phyloP scores from a whole-genome alignment of 1,284 basidiomycete genomes.

The Malassezia caprae region DNA sequence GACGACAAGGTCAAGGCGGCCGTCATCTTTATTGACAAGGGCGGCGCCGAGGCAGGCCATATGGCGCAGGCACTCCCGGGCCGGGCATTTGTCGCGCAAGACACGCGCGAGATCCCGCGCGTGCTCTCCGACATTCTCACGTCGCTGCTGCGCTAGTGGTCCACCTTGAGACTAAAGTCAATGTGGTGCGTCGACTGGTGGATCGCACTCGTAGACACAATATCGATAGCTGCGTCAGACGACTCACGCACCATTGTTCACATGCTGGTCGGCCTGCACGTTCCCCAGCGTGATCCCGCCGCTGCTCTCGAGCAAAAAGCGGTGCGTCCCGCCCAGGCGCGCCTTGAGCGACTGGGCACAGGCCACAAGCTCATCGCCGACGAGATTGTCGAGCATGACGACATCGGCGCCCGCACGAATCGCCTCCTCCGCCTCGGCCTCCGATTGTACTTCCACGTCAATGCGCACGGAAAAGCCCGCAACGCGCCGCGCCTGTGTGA shows the following conservation, averaged over 20 bases:
- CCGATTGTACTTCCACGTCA: conserved; percentile 83
- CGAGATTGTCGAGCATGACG: conserved; percentile 73
- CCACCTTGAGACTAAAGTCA: conserved; percentile 46
- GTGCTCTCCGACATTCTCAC: conserved; percentile 39
- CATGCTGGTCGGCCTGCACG: conserved; percentile 28
- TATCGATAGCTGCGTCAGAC: conserved; percentile 31
- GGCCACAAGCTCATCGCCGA: conserved; percentile 30
- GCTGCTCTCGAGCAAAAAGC: conserved; percentile 39
- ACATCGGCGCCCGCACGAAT: conserved; percentile 93
- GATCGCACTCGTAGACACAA: conserved; percentile 40
- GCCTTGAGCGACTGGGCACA: conserved; percentile 29
- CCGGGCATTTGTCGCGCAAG: conserved; percentile 33
- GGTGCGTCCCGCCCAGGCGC: conserved; percentile 17
- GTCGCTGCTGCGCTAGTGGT: conserved; percentile 27
- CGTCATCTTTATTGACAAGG: conserved; percentile 43
- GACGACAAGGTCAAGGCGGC: conserved; percentile 39
- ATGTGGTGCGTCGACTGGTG: conserved; percentile 47
- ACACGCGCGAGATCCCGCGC: conserved; percentile 36
- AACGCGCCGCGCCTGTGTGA: conserved; percentile 71
- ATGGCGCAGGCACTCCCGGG: conserved; percentile 31
- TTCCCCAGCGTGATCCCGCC: conserved; percentile 43
- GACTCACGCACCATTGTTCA: conserved; percentile 26
- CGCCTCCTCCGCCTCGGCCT: conserved; percentile 85
- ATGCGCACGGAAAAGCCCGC: conserved; percentile 86
- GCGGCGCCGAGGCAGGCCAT: conserved; percentile 26